These are phyloP conservation scores for Tremellales sp. DNA, from an alignment of 1,284 basidiomycete species.

Conservation along the genomic window DNA sequence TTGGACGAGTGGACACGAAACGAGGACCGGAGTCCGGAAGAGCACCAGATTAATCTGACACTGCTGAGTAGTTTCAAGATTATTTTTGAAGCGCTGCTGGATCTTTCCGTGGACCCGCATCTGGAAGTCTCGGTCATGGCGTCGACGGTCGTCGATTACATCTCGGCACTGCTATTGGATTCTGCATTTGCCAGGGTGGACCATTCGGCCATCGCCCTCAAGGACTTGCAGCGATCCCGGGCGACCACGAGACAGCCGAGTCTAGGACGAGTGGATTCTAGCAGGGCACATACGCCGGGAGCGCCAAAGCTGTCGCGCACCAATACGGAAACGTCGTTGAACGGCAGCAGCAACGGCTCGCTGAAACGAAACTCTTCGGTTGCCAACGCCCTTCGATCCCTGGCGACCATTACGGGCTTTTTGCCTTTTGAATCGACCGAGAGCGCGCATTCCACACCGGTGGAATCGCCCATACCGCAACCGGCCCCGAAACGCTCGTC, in stretches of 20 bases:
- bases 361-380: constrained; percentile 77
- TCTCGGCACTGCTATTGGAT: constrained; percentile 82
- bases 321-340: constrained; percentile 16
- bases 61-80: constrained; percentile 86
- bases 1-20: constrained; percentile 72
- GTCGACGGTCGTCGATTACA: constrained; percentile 86
- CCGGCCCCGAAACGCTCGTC: constrained; percentile 52
- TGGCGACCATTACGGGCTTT: constrained; percentile 56
- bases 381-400: constrained; percentile 71
- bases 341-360: constrained; percentile 47
- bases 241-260: constrained; percentile 7
- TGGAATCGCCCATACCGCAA: constrained; percentile 8
- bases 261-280: constrained; percentile 12
- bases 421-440: constrained; percentile 25
- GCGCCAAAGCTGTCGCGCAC: constrained; percentile 15
- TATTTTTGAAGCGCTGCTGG: constrained; percentile 82
- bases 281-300: constrained; percentile 3
- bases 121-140: constrained; percentile 87
- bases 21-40: constrained; percentile 53
- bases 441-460: constrained; percentile 15
- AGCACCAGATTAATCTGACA: constrained; percentile 74
- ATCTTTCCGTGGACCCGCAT: constrained; percentile 89
- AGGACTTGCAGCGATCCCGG: too few relatives aligned
- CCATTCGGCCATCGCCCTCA: constrained; percentile 61
- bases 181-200: constrained; percentile 76